Conservation (phyloP, 805 yeast genomes). For the Lachancea fermentati region DNA sequence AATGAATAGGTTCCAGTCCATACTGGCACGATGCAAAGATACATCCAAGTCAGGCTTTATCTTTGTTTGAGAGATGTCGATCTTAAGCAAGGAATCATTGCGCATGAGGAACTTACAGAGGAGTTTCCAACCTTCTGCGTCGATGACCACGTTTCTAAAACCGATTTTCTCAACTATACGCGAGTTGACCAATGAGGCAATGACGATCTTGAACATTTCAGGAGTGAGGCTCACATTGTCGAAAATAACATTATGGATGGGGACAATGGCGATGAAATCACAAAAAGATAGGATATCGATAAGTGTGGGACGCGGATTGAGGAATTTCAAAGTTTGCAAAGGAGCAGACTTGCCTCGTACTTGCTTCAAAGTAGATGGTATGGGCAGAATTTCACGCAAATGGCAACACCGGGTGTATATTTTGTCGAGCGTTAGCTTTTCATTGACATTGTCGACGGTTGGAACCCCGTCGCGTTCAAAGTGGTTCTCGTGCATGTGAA, state of each 20-base stretch:
- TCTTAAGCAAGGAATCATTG: conserved; percentile 49
- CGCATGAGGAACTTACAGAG: conserved; percentile 69
- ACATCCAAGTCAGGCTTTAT: conserved; percentile 33
- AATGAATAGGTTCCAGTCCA: conserved; percentile 78
- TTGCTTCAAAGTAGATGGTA: conserved; percentile 82
- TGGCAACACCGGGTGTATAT: conserved; percentile 92
- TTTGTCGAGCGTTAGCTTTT: conserved; percentile 44
- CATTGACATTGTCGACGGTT: conserved; percentile 20
- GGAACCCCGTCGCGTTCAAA: conserved; percentile 35
- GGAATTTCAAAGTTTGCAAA: conserved; percentile 59
- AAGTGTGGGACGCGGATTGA: conserved; percentile 86
- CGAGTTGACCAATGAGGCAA: conserved; percentile 64
- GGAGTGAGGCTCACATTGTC: conserved; percentile 73
- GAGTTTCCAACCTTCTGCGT: conserved; percentile 68
- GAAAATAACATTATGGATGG: conserved; percentile 65
- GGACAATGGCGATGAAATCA: conserved; percentile 82
- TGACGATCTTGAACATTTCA: conserved; percentile 71
- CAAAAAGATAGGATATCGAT: conserved; percentile 84
- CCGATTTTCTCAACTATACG: conserved; percentile 65
- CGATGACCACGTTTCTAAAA: conserved; percentile 70
- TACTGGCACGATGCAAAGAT: conserved; percentile 52
- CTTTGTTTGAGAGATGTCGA: conserved; percentile 67
- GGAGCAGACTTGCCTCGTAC: conserved; percentile 76
- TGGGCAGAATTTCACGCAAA: conserved; percentile 83
- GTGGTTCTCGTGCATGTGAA: conserved; percentile 54